Evolutionary conservation across 257 asterid species (phyloP).

Genomic region (Plectranthus barbatus): DNA sequence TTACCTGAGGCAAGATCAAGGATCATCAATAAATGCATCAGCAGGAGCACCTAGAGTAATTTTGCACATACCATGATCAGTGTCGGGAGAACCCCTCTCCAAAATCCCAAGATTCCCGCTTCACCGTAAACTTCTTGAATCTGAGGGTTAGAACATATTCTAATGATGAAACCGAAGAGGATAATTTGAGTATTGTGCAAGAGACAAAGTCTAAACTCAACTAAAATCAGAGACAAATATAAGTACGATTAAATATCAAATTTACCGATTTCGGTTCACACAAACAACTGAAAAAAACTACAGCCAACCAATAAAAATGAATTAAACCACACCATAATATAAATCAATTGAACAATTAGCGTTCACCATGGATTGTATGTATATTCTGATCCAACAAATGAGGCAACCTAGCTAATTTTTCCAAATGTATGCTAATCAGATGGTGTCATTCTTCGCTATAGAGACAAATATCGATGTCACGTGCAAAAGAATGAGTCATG

Average conservation of each 20-base stretch:
- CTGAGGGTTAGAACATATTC: conserved; percentile 35
- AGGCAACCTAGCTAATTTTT: background rate
- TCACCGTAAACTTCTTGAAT: conserved; percentile 85
- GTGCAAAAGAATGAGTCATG: background rate
- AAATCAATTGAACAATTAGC: background rate
- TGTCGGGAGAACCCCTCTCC: conserved; percentile 96
- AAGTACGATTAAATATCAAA: background rate
- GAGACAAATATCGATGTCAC: background rate
- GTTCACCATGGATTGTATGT: background rate
- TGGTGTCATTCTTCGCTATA: background rate
- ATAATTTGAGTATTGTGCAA: background rate
- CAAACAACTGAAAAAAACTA: no score
- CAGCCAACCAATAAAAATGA: background rate
- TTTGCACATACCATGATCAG: conserved; percentile 77
- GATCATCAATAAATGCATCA: conserved; percentile 26
- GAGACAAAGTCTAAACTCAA: background rate
- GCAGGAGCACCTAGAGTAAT: conserved; percentile 11
- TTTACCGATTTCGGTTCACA: no score
- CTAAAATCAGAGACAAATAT: conserved; percentile 3
- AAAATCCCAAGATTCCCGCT: conserved; percentile 81
- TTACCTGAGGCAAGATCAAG: conserved; percentile 49
- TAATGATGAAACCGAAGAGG: conserved; percentile 10
- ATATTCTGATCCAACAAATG: conserved; percentile 5
- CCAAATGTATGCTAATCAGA: background rate
- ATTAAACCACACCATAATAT: background rate